These are phyloP conservation scores for Malus hybrid DNA, from an alignment of 331 rosid species.

Conservation along the genomic window DNA sequence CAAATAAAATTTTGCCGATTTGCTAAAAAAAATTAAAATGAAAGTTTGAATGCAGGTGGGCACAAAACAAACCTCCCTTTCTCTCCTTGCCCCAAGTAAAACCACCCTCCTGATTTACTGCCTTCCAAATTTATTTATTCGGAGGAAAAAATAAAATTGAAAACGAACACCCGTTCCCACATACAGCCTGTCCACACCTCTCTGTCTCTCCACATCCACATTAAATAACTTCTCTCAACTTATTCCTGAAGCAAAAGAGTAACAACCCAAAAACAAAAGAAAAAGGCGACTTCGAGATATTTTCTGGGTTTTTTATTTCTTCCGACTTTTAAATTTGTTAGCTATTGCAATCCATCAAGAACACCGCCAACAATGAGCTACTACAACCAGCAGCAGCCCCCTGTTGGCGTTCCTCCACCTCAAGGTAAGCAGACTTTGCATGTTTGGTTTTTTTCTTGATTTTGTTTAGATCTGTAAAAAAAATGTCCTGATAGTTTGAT, in stretches of 20 bases:
- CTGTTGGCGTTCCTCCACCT: slow-evolving; percentile 29
- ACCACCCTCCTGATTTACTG: neutral
- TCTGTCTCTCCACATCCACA: neutral
- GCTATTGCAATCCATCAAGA: neutral
- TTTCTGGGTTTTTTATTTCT: neutral
- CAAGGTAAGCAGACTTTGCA: slow-evolving; percentile 2
- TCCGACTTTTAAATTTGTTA: neutral
- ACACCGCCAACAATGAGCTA: slow-evolving; percentile 7
- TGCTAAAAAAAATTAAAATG: no score
- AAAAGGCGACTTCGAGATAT: neutral
- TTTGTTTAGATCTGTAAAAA: neutral
- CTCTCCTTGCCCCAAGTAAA: no score
- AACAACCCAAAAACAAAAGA: neutral
- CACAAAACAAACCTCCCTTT: no score
- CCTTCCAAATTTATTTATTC: neutral
- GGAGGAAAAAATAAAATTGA: no score
- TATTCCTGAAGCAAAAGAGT: neutral
- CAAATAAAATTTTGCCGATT: no score
- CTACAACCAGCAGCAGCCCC: slow-evolving; percentile 28
- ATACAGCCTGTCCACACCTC: neutral
- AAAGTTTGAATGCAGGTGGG: no score
- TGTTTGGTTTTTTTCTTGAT: neutral
- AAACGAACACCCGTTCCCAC: neutral
- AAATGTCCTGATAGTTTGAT: neutral
- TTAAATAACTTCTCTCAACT: neutral